phyloP scores from a whole-genome alignment of 2,329 filamentous ascomycete genomes.

The Volutella citrinella region DNA sequence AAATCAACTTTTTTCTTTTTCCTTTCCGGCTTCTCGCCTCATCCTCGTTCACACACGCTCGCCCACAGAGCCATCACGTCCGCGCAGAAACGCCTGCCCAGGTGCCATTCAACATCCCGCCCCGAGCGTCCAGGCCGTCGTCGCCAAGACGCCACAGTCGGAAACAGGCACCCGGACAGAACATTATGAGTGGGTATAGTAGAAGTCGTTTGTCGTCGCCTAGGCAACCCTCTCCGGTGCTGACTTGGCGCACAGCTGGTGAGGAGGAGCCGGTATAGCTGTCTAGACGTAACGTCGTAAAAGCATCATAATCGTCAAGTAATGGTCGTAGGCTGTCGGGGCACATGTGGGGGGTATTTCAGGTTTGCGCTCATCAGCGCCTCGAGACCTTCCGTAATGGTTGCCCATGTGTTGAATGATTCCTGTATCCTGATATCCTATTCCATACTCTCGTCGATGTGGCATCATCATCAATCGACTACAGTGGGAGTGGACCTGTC shows the following conservation, averaged over 20 bases:
- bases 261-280: constrained; percentile 35
- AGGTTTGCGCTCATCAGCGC: constrained; percentile 26
- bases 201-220: constrained; percentile 36
- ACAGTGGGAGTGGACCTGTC: too few relatives aligned
- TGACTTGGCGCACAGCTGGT: constrained; percentile 28
- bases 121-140: constrained; percentile 27
- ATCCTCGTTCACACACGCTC: constrained; percentile 6
- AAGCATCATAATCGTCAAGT: constrained; percentile 46
- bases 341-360: constrained; percentile 30
- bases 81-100: constrained; percentile 15
- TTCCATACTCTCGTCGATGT: constrained; percentile 37
- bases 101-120: constrained; percentile 14
- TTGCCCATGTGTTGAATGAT: constrained; percentile 39
- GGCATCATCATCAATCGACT: constrained; percentile 39
- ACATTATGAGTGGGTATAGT: constrained; percentile 42
- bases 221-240: constrained; percentile 31
- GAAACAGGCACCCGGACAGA: constrained; percentile 31
- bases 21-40: constrained; percentile 17
- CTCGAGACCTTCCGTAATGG: constrained; percentile 35
- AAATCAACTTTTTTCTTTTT: constrained; percentile 27
- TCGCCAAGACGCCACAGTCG: constrained; percentile 28
- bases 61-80: constrained; percentile 14
- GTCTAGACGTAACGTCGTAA: constrained; percentile 47
- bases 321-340: constrained; percentile 34
- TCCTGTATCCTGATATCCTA: constrained; percentile 39